These are phyloP conservation scores for Ophiocordyceps camponoti-rufipedis DNA, from an alignment of 2,329 filamentous ascomycete species.

Conservation along the genomic window DNA sequence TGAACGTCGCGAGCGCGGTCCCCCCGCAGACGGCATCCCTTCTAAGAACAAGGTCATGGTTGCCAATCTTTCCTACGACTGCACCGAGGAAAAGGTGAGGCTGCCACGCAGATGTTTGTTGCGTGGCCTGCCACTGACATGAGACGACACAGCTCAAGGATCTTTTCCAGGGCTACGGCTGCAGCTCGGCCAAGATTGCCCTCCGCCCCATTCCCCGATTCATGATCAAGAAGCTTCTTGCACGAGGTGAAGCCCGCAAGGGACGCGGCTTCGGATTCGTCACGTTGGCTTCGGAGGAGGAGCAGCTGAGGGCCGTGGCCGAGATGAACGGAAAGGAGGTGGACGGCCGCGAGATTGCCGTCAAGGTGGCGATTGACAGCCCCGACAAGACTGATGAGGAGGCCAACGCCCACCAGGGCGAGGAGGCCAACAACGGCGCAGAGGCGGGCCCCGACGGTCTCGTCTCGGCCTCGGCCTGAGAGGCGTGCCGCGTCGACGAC, in stretches of 20 bases:
- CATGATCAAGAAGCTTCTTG: constrained; percentile 99
- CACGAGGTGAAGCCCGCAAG: constrained; percentile 95
- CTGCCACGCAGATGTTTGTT: neutral
- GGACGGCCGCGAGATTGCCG: constrained; percentile 94
- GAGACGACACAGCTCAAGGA: constrained; percentile 60
- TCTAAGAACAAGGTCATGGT: constrained; percentile 99
- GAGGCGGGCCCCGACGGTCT: constrained; percentile 11
- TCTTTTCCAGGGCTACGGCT: constrained; percentile 83
- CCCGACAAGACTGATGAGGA: constrained; percentile 92
- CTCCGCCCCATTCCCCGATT: constrained; percentile 96
- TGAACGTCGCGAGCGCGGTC: constrained; percentile 67
- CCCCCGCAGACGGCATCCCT: constrained; percentile 89
- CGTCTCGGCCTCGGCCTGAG: constrained; percentile 14
- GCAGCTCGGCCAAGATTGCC: constrained; percentile 92
- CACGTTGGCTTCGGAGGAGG: constrained; percentile 82
- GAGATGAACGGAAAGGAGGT: constrained; percentile 99
- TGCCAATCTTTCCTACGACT: constrained; percentile 94
- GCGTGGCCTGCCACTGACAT: neutral
- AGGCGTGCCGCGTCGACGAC: constrained; percentile 6
- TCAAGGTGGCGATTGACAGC: constrained; percentile 99
- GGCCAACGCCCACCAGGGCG: constrained; percentile 36
- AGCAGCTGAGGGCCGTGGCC: constrained; percentile 87
- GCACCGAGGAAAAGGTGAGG: constrained; percentile 86
- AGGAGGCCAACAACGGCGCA: constrained; percentile 23
- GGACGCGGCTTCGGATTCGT: constrained; percentile 98